Conservation (phyloP, 208 protist genomes). For the Leishmania mexicana region DNA sequence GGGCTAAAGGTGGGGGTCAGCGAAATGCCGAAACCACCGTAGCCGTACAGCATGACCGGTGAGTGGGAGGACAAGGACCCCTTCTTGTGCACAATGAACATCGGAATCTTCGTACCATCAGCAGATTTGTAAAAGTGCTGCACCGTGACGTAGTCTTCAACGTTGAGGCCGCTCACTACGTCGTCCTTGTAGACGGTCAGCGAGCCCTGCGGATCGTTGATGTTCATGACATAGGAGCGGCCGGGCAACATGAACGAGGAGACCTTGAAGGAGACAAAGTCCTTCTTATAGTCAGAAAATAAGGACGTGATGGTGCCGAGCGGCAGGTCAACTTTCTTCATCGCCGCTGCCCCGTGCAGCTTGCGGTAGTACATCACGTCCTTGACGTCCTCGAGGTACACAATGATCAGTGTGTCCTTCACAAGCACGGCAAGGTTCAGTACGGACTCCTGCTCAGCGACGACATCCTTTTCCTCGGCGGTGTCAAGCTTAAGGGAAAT, state of each 20-base stretch:
- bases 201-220: conserved; percentile 65
- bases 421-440: conserved; percentile 60
- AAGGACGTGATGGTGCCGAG: conserved; percentile 73
- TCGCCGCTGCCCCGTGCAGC: conserved; percentile 34
- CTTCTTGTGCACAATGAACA: conserved; percentile 94
- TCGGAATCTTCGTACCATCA: conserved; percentile 94
- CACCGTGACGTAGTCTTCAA: conserved; percentile 75
- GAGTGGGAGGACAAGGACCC: conserved; percentile 56
- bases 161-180: conserved; percentile 66
- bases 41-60: conserved; percentile 92
- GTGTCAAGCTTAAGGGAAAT: conserved; percentile 76
- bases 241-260: conserved; percentile 92
- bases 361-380: conserved; percentile 84
- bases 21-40: conserved; percentile 95
- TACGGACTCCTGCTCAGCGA: conserved; percentile 74
- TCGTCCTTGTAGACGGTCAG: conserved; percentile 76
- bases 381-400: conserved; percentile 95
- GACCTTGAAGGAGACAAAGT: conserved; percentile 90
- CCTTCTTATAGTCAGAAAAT: conserved; percentile 55
- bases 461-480: conserved; percentile 51
- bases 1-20: conserved; percentile 83
- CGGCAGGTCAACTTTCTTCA: conserved; percentile 66
- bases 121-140: conserved; percentile 91
- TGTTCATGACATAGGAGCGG: conserved; percentile 76
- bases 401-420: conserved; percentile 78